Evolutionary conservation across 306 rosid genomes (phyloP).

Genomic region (Quercus robur): DNA sequence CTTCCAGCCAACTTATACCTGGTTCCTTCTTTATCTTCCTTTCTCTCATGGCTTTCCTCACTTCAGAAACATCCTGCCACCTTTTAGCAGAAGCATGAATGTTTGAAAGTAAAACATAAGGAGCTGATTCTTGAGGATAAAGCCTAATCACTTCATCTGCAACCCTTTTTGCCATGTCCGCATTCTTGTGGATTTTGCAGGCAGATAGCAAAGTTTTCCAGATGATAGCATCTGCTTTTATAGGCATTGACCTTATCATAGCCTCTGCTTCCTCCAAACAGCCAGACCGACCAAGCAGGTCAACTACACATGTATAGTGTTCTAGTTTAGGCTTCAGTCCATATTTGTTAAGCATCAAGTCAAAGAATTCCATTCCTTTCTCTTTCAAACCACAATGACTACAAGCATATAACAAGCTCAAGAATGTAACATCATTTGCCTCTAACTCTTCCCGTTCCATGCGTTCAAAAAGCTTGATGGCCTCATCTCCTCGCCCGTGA

Average conservation of each 20-base stretch:
- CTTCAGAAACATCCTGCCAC: constrained; percentile 78
- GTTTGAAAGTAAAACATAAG: constrained; percentile 74
- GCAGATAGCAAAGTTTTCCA: constrained; percentile 89
- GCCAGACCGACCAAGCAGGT: constrained; percentile 80
- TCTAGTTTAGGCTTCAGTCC: constrained; percentile 60
- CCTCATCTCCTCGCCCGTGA: constrained; percentile 82
- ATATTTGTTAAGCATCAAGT: constrained; percentile 64
- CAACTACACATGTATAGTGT: constrained; percentile 88
- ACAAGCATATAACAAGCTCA: constrained; percentile 89
- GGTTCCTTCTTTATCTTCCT: constrained; percentile 71
- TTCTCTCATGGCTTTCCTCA: constrained; percentile 73
- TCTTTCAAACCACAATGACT: constrained; percentile 86
- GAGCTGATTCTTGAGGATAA: constrained; percentile 75
- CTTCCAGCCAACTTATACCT: constrained; percentile 85
- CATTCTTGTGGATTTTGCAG: constrained; percentile 80
- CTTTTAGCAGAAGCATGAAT: constrained; percentile 72
- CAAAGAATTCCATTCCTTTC: constrained; percentile 62
- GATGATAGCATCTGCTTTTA: constrained; percentile 71
- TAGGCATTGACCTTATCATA: constrained; percentile 76
- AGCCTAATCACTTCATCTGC: constrained; percentile 69
- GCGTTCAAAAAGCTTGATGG: constrained; percentile 58
- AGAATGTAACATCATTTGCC: constrained; percentile 79
- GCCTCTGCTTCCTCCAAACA: constrained; percentile 78
- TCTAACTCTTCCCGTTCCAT: constrained; percentile 64
- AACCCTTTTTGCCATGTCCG: constrained; percentile 64